Conservation (phyloP, 176 grass and related monocot genomes). For the Themeda triandra region DNA sequence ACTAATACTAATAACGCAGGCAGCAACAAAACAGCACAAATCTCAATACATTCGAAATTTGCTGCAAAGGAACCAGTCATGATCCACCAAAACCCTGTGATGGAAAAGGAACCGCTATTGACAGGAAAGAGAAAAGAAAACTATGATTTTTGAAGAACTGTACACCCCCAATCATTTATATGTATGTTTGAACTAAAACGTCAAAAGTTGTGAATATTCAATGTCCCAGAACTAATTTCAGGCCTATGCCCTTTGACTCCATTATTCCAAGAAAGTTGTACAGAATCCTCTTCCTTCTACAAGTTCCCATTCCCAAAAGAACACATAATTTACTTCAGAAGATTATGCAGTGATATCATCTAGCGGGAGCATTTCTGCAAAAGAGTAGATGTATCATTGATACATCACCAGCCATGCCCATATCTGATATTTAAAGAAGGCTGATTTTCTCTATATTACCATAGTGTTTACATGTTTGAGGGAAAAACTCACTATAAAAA, state of each 20-base stretch:
- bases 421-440: background rate
- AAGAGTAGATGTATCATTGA: background rate
- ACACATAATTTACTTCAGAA: conserved; percentile 7
- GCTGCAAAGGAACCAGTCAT: conserved; percentile 10
- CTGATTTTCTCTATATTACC: background rate
- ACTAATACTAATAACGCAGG: background rate
- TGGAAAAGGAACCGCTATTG: background rate
- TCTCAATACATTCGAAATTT: conserved; percentile 11
- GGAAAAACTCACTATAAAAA: background rate
- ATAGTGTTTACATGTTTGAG: background rate
- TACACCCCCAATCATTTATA: background rate
- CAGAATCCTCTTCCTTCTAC: background rate
- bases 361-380: background rate
- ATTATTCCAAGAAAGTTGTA: conserved; percentile 9
- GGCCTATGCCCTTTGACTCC: background rate
- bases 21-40: conserved; percentile 25
- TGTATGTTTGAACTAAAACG: conserved; percentile 1
- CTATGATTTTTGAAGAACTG: background rate
- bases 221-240: conserved; percentile 2
- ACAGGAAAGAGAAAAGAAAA: background rate
- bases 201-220: background rate
- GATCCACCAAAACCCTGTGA: background rate
- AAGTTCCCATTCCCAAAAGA: conserved; percentile 9
- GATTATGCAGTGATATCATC: background rate
- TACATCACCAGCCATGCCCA: background rate